Evolutionary conservation across 1,284 basidiomycete species (phyloP).

Genomic region (Ceratobasidium sp.): DNA sequence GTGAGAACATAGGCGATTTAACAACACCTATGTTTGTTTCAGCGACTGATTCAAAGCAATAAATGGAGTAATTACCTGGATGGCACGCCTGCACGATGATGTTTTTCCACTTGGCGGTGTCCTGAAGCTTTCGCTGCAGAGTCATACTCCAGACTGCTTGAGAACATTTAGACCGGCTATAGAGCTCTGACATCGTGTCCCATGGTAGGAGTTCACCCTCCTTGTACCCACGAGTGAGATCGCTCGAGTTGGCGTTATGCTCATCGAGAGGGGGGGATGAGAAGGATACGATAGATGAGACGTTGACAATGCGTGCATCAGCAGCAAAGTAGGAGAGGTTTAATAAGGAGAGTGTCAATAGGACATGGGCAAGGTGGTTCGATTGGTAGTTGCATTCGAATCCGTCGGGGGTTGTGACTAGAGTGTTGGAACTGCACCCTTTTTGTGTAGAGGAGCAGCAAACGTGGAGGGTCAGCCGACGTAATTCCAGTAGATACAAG

Average conservation of each 20-base stretch:
- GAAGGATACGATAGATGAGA: slow-evolving; percentile 38
- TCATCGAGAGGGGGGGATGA: slow-evolving; percentile 33
- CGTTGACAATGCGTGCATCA: slow-evolving; percentile 39
- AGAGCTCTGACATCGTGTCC: slow-evolving; percentile 35
- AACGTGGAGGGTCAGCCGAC: neutral
- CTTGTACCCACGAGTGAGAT: slow-evolving; percentile 25
- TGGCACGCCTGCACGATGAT: slow-evolving; percentile 40
- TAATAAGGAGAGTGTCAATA: slow-evolving; percentile 34
- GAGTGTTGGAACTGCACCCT: slow-evolving; percentile 37
- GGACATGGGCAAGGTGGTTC: slow-evolving; percentile 30
- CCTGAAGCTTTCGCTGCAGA: slow-evolving; percentile 37
- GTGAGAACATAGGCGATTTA: slow-evolving; percentile 23
- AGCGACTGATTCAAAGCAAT: neutral
- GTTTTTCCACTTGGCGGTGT: slow-evolving; percentile 35
- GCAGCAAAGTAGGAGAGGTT: slow-evolving; percentile 35
- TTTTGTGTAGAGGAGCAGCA: neutral
- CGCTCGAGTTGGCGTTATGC: slow-evolving; percentile 36
- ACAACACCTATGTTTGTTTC: slow-evolving; percentile 24
- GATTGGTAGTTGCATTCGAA: slow-evolving; percentile 36
- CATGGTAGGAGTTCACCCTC: slow-evolving; percentile 26
- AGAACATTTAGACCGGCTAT: slow-evolving; percentile 35
- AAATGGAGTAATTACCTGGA: slow-evolving; percentile 30
- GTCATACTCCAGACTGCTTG: slow-evolving; percentile 38
- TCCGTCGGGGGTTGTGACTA: slow-evolving; percentile 35
- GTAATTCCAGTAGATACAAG: neutral